These are phyloP conservation scores for Actinidia arguta DNA, from an alignment of 179 eudicot genomes.

Conservation along the genomic window DNA sequence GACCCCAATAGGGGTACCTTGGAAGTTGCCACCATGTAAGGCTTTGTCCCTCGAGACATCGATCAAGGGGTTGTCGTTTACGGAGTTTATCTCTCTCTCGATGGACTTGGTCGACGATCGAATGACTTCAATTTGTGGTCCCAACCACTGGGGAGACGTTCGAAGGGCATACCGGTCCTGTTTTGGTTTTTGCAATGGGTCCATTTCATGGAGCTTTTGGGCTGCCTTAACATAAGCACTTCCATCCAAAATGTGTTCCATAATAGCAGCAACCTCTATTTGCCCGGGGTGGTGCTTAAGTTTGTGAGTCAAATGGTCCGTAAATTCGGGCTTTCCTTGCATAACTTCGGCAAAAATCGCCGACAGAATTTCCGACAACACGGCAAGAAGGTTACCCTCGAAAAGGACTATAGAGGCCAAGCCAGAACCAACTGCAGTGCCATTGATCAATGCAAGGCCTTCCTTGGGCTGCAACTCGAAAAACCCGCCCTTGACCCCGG, in stretches of 20 bases:
- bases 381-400: slow-evolving; percentile 43
- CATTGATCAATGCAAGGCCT: slow-evolving; percentile 38
- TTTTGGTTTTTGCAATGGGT: slow-evolving; percentile 48
- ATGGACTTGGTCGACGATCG: slow-evolving; percentile 39
- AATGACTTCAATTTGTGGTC: slow-evolving; percentile 52
- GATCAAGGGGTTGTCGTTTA: slow-evolving; percentile 50
- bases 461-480: slow-evolving; percentile 48
- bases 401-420: slow-evolving; percentile 39
- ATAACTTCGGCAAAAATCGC: slow-evolving; percentile 48
- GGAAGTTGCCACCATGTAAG: slow-evolving; percentile 43
- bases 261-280: slow-evolving; percentile 52
- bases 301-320: slow-evolving; percentile 49
- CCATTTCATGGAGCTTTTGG: slow-evolving; percentile 39
- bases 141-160: slow-evolving; percentile 56
- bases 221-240: slow-evolving; percentile 40
- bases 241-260: slow-evolving; percentile 49
- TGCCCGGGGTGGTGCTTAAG: slow-evolving; percentile 58
- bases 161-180: slow-evolving; percentile 54
- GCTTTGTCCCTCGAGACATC: slow-evolving; percentile 47
- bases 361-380: slow-evolving; percentile 35
- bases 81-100: slow-evolving; percentile 52
- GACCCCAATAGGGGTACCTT: slow-evolving; percentile 41
- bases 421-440: slow-evolving; percentile 37
- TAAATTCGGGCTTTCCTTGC: slow-evolving; percentile 51
- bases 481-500: slow-evolving; percentile 40